These are phyloP conservation scores for Stephania yunnanensis DNA, from an alignment of 164 flowering plant genomes.

Conservation along the genomic window DNA sequence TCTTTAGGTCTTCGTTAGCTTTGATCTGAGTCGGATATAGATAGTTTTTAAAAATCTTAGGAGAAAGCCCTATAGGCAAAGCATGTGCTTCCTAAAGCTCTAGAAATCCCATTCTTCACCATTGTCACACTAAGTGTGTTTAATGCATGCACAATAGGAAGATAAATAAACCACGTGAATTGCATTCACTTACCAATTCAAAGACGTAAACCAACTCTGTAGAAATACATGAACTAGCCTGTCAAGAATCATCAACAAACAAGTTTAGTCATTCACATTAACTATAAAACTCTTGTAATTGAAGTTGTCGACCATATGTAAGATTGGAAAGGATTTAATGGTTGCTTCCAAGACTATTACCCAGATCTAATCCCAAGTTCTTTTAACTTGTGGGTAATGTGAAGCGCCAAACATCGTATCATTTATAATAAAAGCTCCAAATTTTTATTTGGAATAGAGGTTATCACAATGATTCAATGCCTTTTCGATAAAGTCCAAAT, in stretches of 20 bases:
- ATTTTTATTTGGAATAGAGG: neutral
- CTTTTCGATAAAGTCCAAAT: too few relatives aligned
- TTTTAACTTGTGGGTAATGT: neutral
- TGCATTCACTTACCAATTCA: constrained; percentile 66
- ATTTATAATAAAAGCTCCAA: neutral
- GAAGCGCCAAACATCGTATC: neutral
- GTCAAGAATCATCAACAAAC: constrained; percentile 18
- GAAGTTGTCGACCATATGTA: too few relatives aligned
- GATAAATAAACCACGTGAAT: neutral
- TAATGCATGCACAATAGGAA: too few relatives aligned
- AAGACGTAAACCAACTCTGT: constrained; percentile 81
- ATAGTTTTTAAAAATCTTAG: too few relatives aligned
- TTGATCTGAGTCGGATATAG: too few relatives aligned
- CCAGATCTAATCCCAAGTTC: neutral
- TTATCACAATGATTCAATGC: too few relatives aligned
- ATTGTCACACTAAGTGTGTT: too few relatives aligned
- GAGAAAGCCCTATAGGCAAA: too few relatives aligned
- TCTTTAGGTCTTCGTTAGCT: too few relatives aligned
- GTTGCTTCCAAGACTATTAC: neutral
- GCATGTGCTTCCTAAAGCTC: too few relatives aligned
- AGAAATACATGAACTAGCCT: constrained; percentile 69
- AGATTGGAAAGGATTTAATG: neutral
- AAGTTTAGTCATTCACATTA: neutral
- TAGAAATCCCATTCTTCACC: too few relatives aligned
- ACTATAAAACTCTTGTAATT: neutral